phyloP scores from a whole-genome alignment of 2,329 filamentous ascomycete species.

The Corinectria fuckeliana region DNA sequence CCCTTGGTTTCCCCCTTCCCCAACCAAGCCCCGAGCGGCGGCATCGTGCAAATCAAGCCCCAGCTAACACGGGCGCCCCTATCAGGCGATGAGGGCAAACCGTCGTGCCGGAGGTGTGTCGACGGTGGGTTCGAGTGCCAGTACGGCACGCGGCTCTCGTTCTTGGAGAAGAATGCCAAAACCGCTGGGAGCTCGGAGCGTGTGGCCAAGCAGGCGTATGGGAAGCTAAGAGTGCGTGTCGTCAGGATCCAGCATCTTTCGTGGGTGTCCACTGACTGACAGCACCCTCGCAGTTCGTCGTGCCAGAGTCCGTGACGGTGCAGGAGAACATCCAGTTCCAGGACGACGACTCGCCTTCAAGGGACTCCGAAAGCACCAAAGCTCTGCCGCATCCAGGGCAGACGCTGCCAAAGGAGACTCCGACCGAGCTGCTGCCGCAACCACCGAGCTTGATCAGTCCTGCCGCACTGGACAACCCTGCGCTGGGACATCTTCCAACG shows the following conservation, averaged over 20 bases:
- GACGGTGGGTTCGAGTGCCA: conserved; percentile 54
- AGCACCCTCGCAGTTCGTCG: conserved; percentile 24
- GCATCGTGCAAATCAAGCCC: not conserved
- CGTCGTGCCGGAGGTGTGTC: conserved; percentile 55
- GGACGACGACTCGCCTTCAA: not conserved
- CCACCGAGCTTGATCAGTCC: conserved; percentile 16
- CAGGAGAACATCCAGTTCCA: conserved; percentile 18
- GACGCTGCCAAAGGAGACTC: not conserved
- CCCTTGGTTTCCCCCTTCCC: too few species aligned
- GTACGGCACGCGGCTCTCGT: conserved; percentile 55
- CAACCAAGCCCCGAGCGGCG: not conserved
- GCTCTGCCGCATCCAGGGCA: conserved; percentile 7
- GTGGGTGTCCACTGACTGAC: conserved; percentile 7
- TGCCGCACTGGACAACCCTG: conserved; percentile 10
- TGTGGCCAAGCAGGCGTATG: conserved; percentile 29
- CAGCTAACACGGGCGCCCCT: conserved; percentile 5
- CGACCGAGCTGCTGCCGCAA: not conserved
- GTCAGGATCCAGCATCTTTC: conserved; percentile 1
- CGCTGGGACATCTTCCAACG: conserved; percentile 8
- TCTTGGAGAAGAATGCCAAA: conserved; percentile 56
- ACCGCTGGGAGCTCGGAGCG: conserved; percentile 40
- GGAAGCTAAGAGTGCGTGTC: conserved; percentile 29
- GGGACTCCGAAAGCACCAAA: conserved; percentile 4
- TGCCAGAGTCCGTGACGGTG: conserved; percentile 23
- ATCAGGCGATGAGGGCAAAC: conserved; percentile 58